These are phyloP conservation scores for Xylaria sp. DNA, from an alignment of 495 filamentous ascomycete species.

Conservation along the genomic window DNA sequence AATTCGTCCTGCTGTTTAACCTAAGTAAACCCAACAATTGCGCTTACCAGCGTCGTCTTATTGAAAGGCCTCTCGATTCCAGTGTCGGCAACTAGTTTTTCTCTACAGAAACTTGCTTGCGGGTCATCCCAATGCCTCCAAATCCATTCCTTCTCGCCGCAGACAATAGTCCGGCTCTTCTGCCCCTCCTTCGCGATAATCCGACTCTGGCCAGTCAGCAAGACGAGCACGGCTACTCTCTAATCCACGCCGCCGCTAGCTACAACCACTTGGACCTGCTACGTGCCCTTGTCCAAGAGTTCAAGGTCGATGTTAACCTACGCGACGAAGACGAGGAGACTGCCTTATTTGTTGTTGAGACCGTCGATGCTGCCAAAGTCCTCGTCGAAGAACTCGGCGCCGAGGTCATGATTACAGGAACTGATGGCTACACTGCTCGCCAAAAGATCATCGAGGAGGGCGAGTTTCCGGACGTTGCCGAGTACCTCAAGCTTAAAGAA, in stretches of 20 bases:
- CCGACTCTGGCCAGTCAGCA: conserved; percentile 71
- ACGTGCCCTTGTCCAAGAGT: conserved; percentile 76
- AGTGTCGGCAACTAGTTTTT: no score
- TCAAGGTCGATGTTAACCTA: conserved; percentile 78
- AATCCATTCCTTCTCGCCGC: conserved; percentile 83
- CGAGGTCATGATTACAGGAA: conserved; percentile 65
- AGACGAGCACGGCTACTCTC: conserved; percentile 87
- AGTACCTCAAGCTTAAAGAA: conserved; percentile 66
- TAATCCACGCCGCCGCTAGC: conserved; percentile 89
- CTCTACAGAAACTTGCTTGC: neutral
- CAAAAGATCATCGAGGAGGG: conserved; percentile 75
- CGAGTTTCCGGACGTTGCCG: conserved; percentile 71
- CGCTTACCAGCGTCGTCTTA: neutral
- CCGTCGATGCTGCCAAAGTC: conserved; percentile 72
- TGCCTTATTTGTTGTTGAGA: conserved; percentile 85
- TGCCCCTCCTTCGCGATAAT: conserved; percentile 70
- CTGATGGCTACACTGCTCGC: conserved; percentile 71
- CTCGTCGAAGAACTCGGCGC: conserved; percentile 83
- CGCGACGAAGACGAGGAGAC: conserved; percentile 91
- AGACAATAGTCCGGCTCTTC: conserved; percentile 70
- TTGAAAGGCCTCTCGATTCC: neutral
- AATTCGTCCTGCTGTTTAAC: neutral
- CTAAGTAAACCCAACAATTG: neutral
- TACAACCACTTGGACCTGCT: conserved; percentile 87
- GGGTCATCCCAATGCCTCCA: conserved; percentile 48